Conservation (phyloP, 345 rosid genomes). For the Lepidium sativum region DNA sequence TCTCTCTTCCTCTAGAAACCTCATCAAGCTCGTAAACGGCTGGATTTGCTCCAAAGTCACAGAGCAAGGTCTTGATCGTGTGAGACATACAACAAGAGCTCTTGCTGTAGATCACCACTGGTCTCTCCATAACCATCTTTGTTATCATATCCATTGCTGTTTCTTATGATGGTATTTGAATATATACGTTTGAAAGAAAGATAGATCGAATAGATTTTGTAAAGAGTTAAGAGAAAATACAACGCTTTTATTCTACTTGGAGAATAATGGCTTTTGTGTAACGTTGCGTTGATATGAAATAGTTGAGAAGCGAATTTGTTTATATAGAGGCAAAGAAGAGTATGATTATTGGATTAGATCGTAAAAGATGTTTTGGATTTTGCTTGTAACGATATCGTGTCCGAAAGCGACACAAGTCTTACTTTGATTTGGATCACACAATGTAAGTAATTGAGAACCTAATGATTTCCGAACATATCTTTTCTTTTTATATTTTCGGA, state of each 20-base stretch:
- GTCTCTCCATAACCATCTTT: conserved; percentile 57
- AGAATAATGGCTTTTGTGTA: neutral
- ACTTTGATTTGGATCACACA: conserved; percentile 15
- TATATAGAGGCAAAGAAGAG: conserved; percentile 20
- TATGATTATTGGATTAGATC: conserved; percentile 18
- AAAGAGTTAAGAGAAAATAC: neutral
- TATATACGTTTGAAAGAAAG: neutral
- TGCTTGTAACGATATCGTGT: conserved; percentile 21
- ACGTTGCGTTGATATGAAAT: conserved; percentile 17
- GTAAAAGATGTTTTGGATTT: conserved; percentile 17
- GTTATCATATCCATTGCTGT: conserved; percentile 49
- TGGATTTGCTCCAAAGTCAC: conserved; percentile 71
- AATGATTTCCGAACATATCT: neutral
- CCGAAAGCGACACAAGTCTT: conserved; percentile 18
- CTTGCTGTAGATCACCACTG: conserved; percentile 85
- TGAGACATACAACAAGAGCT: conserved; percentile 79
- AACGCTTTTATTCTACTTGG: neutral
- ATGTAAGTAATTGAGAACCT: conserved; percentile 12
- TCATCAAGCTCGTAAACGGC: conserved; percentile 65
- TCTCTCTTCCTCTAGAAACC: conserved; percentile 53
- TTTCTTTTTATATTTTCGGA: neutral
- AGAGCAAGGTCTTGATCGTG: conserved; percentile 57
- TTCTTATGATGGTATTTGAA: neutral
- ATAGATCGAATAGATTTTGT: neutral
- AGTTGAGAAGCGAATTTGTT: neutral